A percentile compares a stretch with the other conserved stretches of the same genome.
Conservation (phyloP, 768 basidiomycete species). For the Leucocoprinus sp. region DNA sequence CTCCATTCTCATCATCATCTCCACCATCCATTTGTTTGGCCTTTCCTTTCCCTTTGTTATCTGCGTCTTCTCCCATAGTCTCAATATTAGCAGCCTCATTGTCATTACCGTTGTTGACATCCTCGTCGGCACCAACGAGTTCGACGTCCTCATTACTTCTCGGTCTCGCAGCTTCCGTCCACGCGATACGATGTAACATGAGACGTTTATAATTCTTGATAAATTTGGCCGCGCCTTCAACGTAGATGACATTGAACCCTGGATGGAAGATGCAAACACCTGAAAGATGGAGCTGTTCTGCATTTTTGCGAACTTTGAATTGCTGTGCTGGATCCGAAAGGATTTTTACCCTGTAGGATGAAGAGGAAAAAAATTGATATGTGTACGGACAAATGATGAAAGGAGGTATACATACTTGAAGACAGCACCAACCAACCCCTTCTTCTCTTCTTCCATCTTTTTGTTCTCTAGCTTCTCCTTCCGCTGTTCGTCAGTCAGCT, state of each 20-base stretch:
- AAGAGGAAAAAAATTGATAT: background rate
- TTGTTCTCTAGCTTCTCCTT: conserved; percentile 82
- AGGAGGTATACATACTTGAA: conserved; percentile 66
- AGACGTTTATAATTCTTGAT: conserved; percentile 83
- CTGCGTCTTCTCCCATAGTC: background rate
- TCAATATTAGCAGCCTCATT: conserved; percentile 15
- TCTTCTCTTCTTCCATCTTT: conserved; percentile 83
- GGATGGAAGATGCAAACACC: conserved; percentile 91
- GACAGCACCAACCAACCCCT: conserved; percentile 71
- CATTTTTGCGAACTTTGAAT: conserved; percentile 96
- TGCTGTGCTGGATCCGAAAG: conserved; percentile 89
- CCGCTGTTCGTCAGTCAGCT: conserved; percentile 85
- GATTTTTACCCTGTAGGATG: conserved; percentile 60
- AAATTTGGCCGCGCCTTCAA: conserved; percentile 84
- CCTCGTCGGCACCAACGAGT: conserved; percentile 42
- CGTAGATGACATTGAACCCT: conserved; percentile 82
- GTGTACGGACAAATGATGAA: background rate
- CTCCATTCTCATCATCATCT: conserved; percentile 22
- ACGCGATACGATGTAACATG: conserved; percentile 81
- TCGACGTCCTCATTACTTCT: conserved; percentile 68
- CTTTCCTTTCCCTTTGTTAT: conserved; percentile 26
- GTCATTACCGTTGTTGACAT: conserved; percentile 15
- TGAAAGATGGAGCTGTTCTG: conserved; percentile 80
- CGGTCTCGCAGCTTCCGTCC: conserved; percentile 87
- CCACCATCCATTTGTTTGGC: conserved; percentile 18